phyloP scores from a whole-genome alignment of 352 stramenopile species.

The Globisporangium canariense region DNA sequence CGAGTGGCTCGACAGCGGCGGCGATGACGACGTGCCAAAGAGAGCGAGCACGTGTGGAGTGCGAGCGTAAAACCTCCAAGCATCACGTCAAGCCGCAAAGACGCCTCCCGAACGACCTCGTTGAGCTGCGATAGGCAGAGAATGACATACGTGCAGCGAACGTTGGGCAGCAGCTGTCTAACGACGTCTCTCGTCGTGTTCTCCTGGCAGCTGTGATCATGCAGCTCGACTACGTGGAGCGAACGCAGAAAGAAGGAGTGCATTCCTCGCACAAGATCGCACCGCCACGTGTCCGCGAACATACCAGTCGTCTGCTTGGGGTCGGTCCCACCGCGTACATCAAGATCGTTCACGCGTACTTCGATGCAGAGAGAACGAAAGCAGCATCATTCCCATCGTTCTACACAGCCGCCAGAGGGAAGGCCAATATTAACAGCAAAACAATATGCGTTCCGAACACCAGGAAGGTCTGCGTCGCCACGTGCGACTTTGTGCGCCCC shows the following conservation, averaged over 20 bases:
- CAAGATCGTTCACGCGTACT: background rate
- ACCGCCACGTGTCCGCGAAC: background rate
- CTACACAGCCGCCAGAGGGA: background rate
- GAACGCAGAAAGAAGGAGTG: background rate
- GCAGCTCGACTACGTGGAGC: background rate
- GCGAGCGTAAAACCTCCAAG: background rate
- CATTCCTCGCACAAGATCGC: background rate
- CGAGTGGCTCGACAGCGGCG: background rate
- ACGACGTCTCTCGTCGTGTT: background rate
- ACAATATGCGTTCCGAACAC: background rate
- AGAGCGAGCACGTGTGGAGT: background rate
- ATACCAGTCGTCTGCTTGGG: background rate
- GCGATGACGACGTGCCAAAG: background rate
- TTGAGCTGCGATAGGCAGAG: background rate
- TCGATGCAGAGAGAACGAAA: background rate
- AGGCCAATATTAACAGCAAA: background rate
- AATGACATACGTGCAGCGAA: background rate
- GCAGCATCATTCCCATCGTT: background rate
- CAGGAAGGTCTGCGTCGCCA: background rate
- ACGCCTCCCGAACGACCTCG: background rate
- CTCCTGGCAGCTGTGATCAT: conserved; percentile 1
- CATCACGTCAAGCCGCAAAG: background rate
- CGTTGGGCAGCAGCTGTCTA: background rate
- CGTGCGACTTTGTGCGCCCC: background rate
- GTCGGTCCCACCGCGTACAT: background rate